Percentiles rank a stretch among this genome's conserved stretches.
Evolutionary conservation across 2,329 filamentous ascomycete genomes (phyloP).

Genomic region (Alternaria conjuncta): DNA sequence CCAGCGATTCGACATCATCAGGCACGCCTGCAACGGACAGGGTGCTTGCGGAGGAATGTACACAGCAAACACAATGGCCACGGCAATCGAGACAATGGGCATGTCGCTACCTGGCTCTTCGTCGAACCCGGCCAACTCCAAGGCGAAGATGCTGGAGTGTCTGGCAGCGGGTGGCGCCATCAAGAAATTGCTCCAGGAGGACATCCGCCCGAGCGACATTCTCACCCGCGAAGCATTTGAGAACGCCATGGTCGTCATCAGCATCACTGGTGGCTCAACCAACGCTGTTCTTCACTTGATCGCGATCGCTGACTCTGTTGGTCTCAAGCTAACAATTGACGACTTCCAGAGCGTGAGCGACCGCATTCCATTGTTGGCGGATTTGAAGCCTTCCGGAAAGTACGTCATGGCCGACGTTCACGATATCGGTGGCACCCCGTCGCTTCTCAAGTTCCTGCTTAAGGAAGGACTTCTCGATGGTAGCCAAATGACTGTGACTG

Average conservation of each 20-base stretch:
- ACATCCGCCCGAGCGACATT: conserved; percentile 58
- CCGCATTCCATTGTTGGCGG: conserved; percentile 58
- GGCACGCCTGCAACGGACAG: conserved; percentile 83
- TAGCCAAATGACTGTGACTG: conserved; percentile 58
- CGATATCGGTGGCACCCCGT: conserved; percentile 58
- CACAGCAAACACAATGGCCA: conserved; percentile 61
- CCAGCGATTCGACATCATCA: conserved; percentile 91
- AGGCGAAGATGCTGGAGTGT: conserved; percentile 59
- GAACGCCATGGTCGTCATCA: conserved; percentile 60
- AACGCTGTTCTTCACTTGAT: conserved; percentile 60
- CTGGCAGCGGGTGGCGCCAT: conserved; percentile 58
- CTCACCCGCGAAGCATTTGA: conserved; percentile 57
- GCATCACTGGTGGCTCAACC: conserved; percentile 58
- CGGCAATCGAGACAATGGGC: conserved; percentile 59
- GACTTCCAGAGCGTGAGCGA: conserved; percentile 60
- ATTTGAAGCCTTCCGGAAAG: conserved; percentile 60
- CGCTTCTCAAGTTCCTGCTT: conserved; percentile 58
- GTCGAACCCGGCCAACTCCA: conserved; percentile 58
- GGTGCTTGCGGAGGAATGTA: conserved; percentile 86
- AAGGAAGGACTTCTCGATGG: conserved; percentile 58
- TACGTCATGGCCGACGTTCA: conserved; percentile 67
- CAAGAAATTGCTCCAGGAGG: conserved; percentile 58
- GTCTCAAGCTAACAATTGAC: conserved; percentile 58
- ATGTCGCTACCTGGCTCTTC: conserved; percentile 60
- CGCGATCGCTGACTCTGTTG: conserved; percentile 59